Conservation (phyloP, 345 rosid genomes). For the Microthlaspi erraticum region DNA sequence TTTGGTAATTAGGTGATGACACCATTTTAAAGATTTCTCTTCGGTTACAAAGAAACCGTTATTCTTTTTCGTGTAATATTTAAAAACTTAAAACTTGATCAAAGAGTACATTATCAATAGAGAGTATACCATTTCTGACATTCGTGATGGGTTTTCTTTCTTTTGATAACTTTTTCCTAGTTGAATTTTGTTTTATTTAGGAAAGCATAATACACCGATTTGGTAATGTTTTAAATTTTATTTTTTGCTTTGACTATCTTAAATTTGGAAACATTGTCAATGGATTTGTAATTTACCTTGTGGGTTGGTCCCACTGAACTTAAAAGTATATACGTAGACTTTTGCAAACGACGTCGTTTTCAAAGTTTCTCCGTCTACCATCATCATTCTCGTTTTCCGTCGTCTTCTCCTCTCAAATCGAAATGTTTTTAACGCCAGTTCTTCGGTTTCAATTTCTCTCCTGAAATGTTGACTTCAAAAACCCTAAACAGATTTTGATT, state of each 20-base stretch:
- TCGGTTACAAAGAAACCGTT: not conserved
- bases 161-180: not conserved
- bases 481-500: conserved; percentile 5
- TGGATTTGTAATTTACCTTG: not conserved
- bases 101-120: not conserved
- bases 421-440: conserved; percentile 1
- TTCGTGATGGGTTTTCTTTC: not conserved
- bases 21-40: not conserved
- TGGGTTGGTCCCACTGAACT: conserved; percentile 8
- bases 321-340: not conserved
- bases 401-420: conserved; percentile 6
- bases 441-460: conserved; percentile 29
- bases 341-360: conserved; percentile 8
- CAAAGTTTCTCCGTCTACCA: not conserved
- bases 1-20: not conserved
- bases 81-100: not conserved
- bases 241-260: not conserved
- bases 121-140: not conserved
- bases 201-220: not conserved
- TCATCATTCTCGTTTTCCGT: conserved; percentile 14
- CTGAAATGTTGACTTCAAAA: conserved; percentile 21
- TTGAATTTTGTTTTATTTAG: not conserved
- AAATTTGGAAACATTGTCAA: not conserved
- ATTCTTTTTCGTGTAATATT: not conserved
- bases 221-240: not conserved